Evolutionary conservation across 352 stramenopile species (phyloP), one percentile per base, ranked within the genome.

Genomic region (Phytophthora multivora): DNA sequence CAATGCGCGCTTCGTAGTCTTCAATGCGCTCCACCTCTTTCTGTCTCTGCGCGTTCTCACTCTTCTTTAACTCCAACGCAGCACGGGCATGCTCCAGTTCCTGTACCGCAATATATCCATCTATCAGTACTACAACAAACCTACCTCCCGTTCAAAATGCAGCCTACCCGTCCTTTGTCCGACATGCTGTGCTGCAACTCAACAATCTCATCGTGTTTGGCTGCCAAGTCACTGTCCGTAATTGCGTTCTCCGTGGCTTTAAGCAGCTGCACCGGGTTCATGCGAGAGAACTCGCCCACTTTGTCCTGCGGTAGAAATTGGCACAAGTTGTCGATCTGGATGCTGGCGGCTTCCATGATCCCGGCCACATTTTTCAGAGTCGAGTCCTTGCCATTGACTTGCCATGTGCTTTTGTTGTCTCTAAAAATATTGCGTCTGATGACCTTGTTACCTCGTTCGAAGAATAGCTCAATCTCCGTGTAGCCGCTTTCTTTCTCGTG

Each of bases 291-390:
- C 63, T 96, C 86, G 49, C 88, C 86, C 15, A 96, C 97, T 70
- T 97, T 97, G 65, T 99, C 97, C 71, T 99, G 97, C 2, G 98
- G 98, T 19, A 99, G 70, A 63, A 99, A 99, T 42, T 98, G 98
- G 58, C 97, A 99, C 30, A 99, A 80, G 65, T 99, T 99, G 73
- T 98, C 94, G 67, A 99, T 97, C 59, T 98, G 85, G 59, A 99
- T 99, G 33, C 95, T 86, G n/a, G 91, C 77, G 13, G 77, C 64
- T 35, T 88, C 66, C 54, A 98, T 95, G 5, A 98, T 57, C 12
- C 89, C 70, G 6, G 66, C 72, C 23, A 96, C 73, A 10, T 81
- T 76, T 57, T 90, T 92, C 4, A 90, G 77, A 39, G 80, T 90
- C 25, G 79, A 66, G 45, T 91, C 81, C 21, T 69, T 79, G 15